Evolutionary conservation across 352 stramenopile genomes (phyloP).

Genomic region (Aphanomyces euteiches): DNA sequence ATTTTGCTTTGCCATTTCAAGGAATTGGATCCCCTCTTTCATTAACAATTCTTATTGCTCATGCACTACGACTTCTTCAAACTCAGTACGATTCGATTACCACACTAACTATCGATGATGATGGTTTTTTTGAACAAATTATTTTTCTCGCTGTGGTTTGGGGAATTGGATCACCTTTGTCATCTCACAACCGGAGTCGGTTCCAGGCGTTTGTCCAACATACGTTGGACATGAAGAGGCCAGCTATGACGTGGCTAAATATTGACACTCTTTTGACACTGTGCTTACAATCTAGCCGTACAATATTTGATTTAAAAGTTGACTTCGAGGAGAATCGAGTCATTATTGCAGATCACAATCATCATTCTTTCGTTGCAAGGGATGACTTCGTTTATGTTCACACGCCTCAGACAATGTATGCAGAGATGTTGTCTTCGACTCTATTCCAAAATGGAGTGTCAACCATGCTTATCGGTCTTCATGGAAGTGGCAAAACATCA

Average conservation of each 20-base stretch:
- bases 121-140: background rate
- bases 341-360: background rate
- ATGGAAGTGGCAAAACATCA: too few species aligned
- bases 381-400: too few species aligned
- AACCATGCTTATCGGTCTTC: too few species aligned
- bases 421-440: too few species aligned
- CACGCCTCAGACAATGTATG: too few species aligned
- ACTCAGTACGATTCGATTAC: background rate
- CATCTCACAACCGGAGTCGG: background rate
- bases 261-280: background rate
- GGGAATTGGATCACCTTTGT: constrained; percentile 3
- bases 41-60: background rate
- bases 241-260: background rate
- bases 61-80: background rate
- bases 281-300: background rate
- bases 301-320: constrained; percentile 13
- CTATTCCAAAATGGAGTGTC: too few species aligned
- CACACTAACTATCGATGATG: too few species aligned
- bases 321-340: constrained; percentile 3
- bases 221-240: background rate
- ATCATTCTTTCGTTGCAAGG: too few species aligned
- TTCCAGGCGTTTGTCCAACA: background rate
- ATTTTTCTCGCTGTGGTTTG: constrained; percentile 7
- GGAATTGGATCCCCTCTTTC: background rate
- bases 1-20: constrained; percentile 5